Evolutionary conservation across 78 protist species (phyloP).

Genomic region (Dictyostelium capitatum): DNA sequence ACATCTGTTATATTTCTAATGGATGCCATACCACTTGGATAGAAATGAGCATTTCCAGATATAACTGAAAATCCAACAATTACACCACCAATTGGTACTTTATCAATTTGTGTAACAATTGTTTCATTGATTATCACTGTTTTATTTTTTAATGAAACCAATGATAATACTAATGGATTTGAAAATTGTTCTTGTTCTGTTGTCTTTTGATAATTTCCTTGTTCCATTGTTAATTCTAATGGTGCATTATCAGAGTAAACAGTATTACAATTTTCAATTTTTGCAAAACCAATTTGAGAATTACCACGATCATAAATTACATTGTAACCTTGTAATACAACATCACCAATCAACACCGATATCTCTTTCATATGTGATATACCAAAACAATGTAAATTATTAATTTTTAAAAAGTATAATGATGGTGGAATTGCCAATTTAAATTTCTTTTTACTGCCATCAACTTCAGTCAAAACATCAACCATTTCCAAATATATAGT

Average conservation of each 20-base stretch:
- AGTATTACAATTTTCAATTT: neutral
- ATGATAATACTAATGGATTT: neutral
- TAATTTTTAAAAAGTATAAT: constrained; percentile 6
- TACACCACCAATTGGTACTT: neutral
- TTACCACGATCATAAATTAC: constrained; percentile 34
- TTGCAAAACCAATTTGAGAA: constrained; percentile 47
- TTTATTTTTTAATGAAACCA: neutral
- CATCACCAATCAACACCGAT: constrained; percentile 49
- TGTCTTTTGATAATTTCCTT: constrained; percentile 10
- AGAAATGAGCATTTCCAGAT: constrained; percentile 17
- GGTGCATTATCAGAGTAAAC: neutral
- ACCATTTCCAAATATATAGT: neutral
- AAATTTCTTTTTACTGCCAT: neutral
- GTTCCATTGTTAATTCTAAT: neutral
- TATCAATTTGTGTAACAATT: neutral
- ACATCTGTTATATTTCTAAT: constrained; percentile 22
- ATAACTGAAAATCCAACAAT: neutral
- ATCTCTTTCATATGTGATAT: constrained; percentile 16
- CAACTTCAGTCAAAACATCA: neutral
- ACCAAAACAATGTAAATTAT: constrained; percentile 38
- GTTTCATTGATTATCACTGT: neutral
- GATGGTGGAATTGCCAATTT: constrained; percentile 18
- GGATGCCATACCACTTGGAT: neutral
- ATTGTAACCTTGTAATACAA: constrained; percentile 32
- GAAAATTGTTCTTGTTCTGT: neutral